Conservation (phyloP, 2,329 filamentous ascomycete species). For the Canariomyces notabilis region DNA sequence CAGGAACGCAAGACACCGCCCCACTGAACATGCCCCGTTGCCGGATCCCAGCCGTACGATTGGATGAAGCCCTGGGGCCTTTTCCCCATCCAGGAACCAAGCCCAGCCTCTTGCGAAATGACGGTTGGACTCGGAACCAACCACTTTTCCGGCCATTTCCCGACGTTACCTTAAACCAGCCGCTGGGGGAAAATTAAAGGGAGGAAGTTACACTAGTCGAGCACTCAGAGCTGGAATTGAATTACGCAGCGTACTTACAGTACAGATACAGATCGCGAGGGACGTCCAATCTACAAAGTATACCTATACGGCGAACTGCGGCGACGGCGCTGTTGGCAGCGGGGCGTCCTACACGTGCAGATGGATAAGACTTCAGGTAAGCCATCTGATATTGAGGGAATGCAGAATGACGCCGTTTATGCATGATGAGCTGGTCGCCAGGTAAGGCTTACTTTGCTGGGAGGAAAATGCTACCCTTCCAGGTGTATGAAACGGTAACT, state of each 20-base stretch:
- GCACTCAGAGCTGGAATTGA: too few species aligned
- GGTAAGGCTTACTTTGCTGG: constrained; percentile 4
- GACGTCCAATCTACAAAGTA: too few species aligned
- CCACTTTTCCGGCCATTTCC: constrained; percentile 1
- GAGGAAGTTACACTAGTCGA: too few species aligned
- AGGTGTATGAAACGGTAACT: too few species aligned
- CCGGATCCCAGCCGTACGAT: constrained; percentile 8
- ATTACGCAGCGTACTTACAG: too few species aligned
- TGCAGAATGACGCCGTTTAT: constrained; percentile 27
- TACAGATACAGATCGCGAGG: too few species aligned
- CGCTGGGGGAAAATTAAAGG: background rate
- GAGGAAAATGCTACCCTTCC: too few species aligned
- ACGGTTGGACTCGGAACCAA: constrained; percentile 16
- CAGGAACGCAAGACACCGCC: constrained; percentile 25
- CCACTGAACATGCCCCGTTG: constrained; percentile 20
- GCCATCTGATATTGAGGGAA: background rate
- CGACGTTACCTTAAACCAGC: background rate
- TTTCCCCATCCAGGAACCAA: constrained; percentile 18
- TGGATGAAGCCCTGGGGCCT: constrained; percentile 12
- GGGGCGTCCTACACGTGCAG: too few species aligned
- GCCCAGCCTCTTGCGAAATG: constrained; percentile 25
- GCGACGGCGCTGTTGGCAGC: too few species aligned
- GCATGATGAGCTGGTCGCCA: constrained; percentile 35
- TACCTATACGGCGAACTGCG: constrained; percentile 5
- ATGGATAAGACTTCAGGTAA: too few species aligned